A percentile compares a stretch with the other conserved stretches of the same genome.
Conservation (phyloP, 2,329 filamentous ascomycete genomes). For the Trichoderma polysporum region DNA sequence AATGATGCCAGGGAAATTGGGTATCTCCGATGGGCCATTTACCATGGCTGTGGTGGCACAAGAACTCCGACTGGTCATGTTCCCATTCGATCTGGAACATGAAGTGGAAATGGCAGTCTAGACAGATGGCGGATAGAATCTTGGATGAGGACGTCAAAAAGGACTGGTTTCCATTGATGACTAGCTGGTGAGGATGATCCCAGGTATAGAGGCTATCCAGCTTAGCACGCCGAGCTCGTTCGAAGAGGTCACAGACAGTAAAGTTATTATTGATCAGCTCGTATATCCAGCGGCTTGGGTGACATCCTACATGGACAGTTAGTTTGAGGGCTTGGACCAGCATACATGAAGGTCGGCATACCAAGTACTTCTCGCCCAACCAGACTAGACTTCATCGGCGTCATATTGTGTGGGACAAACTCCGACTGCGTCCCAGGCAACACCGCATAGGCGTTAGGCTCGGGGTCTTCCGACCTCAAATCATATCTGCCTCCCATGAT, state of each 20-base stretch:
- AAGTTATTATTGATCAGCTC: conserved; percentile 42
- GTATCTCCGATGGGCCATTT: conserved; percentile 37
- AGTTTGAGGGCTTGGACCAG: conserved; percentile 2
- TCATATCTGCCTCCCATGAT: conserved; percentile 33
- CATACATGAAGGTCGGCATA: conserved; percentile 21
- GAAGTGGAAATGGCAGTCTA: conserved; percentile 44
- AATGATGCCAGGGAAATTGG: conserved; percentile 41
- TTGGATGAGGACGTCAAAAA: conserved; percentile 29
- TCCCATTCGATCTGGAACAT: conserved; percentile 41
- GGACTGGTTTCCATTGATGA: conserved; percentile 43
- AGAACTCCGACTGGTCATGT: conserved; percentile 27
- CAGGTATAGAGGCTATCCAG: conserved; percentile 34
- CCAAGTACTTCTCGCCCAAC: conserved; percentile 31
- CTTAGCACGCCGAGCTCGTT: conserved; percentile 34
- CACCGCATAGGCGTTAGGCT: conserved; percentile 32
- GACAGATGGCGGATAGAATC: conserved; percentile 40
- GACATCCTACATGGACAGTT: conserved; percentile 32
- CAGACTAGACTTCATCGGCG: conserved; percentile 35
- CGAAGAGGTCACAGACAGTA: conserved; percentile 38
- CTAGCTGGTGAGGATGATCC: conserved; percentile 39
- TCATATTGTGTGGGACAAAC: conserved; percentile 35
- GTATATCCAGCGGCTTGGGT: conserved; percentile 44
- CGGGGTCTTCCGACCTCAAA: conserved; percentile 31
- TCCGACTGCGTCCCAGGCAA: conserved; percentile 35
- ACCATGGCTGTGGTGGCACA: conserved; percentile 36